Evolutionary conservation across 169 alveolate genomes (phyloP).

Genomic region (Plasmodium gallinaceum): DNA sequence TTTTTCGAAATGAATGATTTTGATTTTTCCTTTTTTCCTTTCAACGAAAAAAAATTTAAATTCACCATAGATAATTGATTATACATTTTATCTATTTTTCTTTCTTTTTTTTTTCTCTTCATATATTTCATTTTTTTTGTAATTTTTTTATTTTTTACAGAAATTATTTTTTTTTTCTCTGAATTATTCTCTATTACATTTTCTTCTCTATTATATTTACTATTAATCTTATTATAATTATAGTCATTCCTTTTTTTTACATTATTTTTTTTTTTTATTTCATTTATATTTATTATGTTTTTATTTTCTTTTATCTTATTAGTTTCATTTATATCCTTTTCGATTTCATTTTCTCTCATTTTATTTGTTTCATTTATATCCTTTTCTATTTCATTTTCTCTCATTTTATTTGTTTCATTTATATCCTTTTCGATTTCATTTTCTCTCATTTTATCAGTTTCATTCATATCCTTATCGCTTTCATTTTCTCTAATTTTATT

Average conservation of each 20-base stretch:
- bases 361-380: too few species aligned
- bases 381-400: background rate
- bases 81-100: slow-evolving; percentile 46
- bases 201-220: too few species aligned
- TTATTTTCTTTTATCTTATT: background rate
- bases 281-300: background rate
- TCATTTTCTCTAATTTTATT: background rate
- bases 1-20: background rate
- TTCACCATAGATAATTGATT: slow-evolving; percentile 29
- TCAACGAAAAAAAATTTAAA: slow-evolving; percentile 10
- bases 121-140: slow-evolving; percentile 10
- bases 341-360: background rate
- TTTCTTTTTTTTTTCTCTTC: slow-evolving; percentile 31
- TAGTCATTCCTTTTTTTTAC: background rate
- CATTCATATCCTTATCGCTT: too few species aligned
- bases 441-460: too few species aligned
- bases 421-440: too few species aligned
- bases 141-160: slow-evolving; percentile 8
- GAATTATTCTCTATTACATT: too few species aligned
- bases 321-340: background rate
- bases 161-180: background rate
- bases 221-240: too few species aligned
- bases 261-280: background rate
- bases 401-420: background rate
- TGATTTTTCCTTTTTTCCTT: slow-evolving; percentile 4